Percentiles rank a stretch among this genome's conserved stretches.
Evolutionary conservation across 805 yeast genomes (phyloP).

Genomic region (Pichia nanzhaoensis): DNA sequence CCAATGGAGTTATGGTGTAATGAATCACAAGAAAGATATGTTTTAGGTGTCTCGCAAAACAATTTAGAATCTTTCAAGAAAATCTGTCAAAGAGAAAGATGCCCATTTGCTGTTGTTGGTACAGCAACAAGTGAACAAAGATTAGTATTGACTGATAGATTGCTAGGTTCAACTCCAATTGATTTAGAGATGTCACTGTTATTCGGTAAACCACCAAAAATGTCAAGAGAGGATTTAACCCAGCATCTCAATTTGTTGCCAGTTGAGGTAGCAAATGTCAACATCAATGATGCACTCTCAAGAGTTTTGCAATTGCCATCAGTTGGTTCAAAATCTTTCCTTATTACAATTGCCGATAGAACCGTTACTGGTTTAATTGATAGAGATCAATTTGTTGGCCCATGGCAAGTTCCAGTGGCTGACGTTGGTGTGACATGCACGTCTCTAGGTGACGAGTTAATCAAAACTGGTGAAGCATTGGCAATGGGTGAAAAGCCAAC

Average conservation of each 20-base stretch:
- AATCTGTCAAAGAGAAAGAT: slow-evolving; percentile 91
- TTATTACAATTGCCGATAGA: slow-evolving; percentile 97
- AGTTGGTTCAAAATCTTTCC: slow-evolving; percentile 90
- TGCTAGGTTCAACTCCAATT: slow-evolving; percentile 78
- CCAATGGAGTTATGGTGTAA: slow-evolving; percentile 99
- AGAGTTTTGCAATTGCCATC: slow-evolving; percentile 87
- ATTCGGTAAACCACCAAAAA: slow-evolving; percentile 96
- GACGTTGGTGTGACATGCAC: slow-evolving; percentile 96
- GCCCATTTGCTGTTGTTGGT: slow-evolving; percentile 95
- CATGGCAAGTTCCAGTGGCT: slow-evolving; percentile 99
- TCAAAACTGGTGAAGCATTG: slow-evolving; percentile 90
- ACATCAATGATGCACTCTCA: slow-evolving; percentile 57
- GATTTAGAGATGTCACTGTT: slow-evolving; percentile 92
- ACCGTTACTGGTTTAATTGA: slow-evolving; percentile 95
- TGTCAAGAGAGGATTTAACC: slow-evolving; percentile 70
- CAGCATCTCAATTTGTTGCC: slow-evolving; percentile 47
- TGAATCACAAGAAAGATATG: slow-evolving; percentile 98
- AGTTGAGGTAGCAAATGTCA: slow-evolving; percentile 28
- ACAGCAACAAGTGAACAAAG: slow-evolving; percentile 83
- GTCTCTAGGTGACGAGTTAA: slow-evolving; percentile 66
- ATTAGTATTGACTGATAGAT: slow-evolving; percentile 70
- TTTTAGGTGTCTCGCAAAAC: slow-evolving; percentile 79
- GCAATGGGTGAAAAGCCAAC: slow-evolving; percentile 97
- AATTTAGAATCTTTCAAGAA: slow-evolving; percentile 65
- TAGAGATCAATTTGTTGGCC: slow-evolving; percentile 98